A percentile compares a stretch with the other conserved stretches of the same genome.
Conservation (phyloP, 768 basidiomycete genomes). For the Hericium alpestre region DNA sequence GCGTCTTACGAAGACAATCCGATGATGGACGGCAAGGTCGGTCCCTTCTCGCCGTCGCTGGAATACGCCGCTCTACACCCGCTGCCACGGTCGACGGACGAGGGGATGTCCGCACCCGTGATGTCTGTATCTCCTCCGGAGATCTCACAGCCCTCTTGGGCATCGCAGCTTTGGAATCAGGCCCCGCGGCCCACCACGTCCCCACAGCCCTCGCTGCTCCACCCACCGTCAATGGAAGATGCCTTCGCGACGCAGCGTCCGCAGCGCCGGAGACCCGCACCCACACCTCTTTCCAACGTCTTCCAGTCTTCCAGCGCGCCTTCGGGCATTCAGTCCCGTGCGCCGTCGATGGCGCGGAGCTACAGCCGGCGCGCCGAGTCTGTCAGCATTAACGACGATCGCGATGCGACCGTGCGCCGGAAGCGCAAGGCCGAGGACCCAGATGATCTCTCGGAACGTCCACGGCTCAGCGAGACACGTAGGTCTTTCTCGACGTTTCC, state of each 20-base stretch:
- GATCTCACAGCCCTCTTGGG: constrained; percentile 56
- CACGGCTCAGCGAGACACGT: constrained; percentile 15
- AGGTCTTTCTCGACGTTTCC: not conserved
- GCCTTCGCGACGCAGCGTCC: constrained; percentile 31
- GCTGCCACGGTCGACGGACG: constrained; percentile 43
- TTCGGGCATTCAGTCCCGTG: constrained; percentile 36
- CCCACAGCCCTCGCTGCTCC: constrained; percentile 33
- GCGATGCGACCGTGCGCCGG: constrained; percentile 64
- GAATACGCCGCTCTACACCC: constrained; percentile 48
- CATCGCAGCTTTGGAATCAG: constrained; percentile 54
- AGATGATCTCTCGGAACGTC: constrained; percentile 16
- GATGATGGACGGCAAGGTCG: constrained; percentile 30
- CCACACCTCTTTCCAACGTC: constrained; percentile 38
- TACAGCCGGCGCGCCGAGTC: constrained; percentile 65
- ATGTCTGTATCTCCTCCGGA: constrained; percentile 52
- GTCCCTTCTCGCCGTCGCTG: constrained; percentile 45
- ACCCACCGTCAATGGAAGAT: constrained; percentile 28
- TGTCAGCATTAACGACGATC: constrained; percentile 47
- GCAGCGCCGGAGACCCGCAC: constrained; percentile 24
- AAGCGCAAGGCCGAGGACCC: constrained; percentile 28
- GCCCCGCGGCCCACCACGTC: constrained; percentile 8
- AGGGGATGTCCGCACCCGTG: constrained; percentile 1
- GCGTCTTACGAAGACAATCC: constrained; percentile 32
- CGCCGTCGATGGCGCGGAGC: constrained; percentile 39
- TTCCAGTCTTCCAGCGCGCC: constrained; percentile 72